Evolutionary conservation across 225 moss, liverwort and hornwort genomes (phyloP), one percentile per base, ranked within the genome.

Genomic region (Sphagnum tenellum): DNA sequence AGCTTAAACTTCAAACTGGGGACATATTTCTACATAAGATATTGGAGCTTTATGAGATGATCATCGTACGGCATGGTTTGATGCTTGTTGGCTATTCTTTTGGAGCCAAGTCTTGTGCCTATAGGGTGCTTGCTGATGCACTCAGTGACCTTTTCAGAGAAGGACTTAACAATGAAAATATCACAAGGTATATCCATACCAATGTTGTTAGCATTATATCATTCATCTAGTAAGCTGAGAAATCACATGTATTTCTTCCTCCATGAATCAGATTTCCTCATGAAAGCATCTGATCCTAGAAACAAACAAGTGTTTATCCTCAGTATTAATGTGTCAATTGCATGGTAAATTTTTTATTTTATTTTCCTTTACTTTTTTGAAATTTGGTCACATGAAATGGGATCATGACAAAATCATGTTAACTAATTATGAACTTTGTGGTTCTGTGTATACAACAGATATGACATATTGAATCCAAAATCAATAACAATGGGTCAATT

Each of bases 11-110:
- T 45, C 89, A 89, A 77, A 69, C 82, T 45, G 72, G 77, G 10
- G 92, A 87, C 0, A 79, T 79, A 1, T 92, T 92, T 4, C 76
- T 86, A 48, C 76, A 72, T 45, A 91, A 91, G 44, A 91, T 82
- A 6, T 68, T 91, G 45, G 91, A 91, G 49, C 67, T 91, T 3
- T 91, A 91, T 66, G 91, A 91, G 72, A 91, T 91, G 91, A 91
- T 91, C 49, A 82, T 91, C 59, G 91, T 91, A 9, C 88, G 91
- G 7, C 91, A 91, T 67, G 91, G 91, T 49, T 84, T 91, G 7
- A 91, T 91, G 91, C 69, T 91, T 11, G 91, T 91, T 4, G 91
- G 91, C 5, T 84, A 75, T 64, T 91, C 91, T 14, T 91, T 82
- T 67, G 86, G 86, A 46, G 91, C 86, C 12, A 91, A 91, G 64